Conservation (phyloP, 257 asterid genomes). For the Solanum clarkiae region DNA sequence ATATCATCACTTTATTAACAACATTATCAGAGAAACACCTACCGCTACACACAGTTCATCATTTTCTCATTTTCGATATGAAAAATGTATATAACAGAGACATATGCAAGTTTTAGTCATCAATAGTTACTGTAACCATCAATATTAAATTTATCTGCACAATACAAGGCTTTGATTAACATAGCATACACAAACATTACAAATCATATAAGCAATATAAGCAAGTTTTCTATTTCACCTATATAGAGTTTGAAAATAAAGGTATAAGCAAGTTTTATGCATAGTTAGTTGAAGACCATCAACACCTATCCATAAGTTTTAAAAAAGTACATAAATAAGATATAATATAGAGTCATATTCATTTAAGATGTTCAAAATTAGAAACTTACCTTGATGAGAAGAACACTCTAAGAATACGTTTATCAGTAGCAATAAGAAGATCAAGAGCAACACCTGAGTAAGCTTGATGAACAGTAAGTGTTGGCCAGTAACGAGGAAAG, state of each 20-base stretch:
- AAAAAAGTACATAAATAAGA: not conserved
- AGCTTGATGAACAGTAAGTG: not conserved
- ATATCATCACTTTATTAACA: not conserved
- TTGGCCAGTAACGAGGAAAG: not conserved
- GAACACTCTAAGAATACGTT: not conserved
- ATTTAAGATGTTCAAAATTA: too few species aligned
- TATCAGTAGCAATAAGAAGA: not conserved
- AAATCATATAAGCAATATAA: too few species aligned
- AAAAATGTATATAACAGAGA: too few species aligned
- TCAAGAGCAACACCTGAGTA: not conserved
- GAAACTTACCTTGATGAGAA: not conserved
- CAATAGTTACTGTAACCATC: too few species aligned
- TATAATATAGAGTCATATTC: not conserved
- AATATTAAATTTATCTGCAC: too few species aligned
- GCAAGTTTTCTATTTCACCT: too few species aligned
- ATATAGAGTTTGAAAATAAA: not conserved
- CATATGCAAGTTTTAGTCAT: not conserved
- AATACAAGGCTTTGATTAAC: not conserved
- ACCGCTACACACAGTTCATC: not conserved
- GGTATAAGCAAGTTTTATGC: not conserved
- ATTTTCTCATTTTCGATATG: not conserved
- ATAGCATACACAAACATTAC: not conserved
- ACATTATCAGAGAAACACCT: not conserved
- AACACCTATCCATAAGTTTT: not conserved
- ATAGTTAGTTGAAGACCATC: not conserved